Evolutionary conservation across 805 yeast species (phyloP), one percentile per base, ranked within the genome.

Genomic region (Yamadazyma laniorum): DNA sequence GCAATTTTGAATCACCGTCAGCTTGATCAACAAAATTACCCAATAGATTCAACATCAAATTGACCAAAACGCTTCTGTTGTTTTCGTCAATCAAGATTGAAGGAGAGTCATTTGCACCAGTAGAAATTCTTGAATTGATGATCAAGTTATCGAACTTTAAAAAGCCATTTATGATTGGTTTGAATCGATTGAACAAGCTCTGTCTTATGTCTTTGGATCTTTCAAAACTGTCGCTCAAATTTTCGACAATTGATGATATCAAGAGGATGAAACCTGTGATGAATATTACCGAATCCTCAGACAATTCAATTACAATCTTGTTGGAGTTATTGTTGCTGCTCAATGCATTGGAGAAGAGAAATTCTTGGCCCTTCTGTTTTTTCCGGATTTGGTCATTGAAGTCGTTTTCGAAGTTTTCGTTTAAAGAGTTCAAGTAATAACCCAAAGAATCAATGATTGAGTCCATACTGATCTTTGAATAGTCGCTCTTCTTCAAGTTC

Each of bases 211-310:
- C 60, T 11, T 39, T 51, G 0, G 61, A 51, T 29, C 58, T 50
- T 16, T 55, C 59, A 16, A 45, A 45, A 8, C 40, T 37, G 4
- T 55, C 42, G 4, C 55, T 30, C 19, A 62, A 49, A 41, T 67
- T 64, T 27, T 49, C 51, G 6, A 62, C 61, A 9, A 69, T 53
- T 5, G 59, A 50, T 2, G 70, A 58, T 9, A 89, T 64, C 34
- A 93, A 62, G 18, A 85, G 79, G 41, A 88, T 65, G 48, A 85
- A 80, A 0, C 95, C 85, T 0, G 90, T 75, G 5, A 89, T 66
- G 37, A 85, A 79, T 6, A 87, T 72, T 6, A 86, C 63, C 0
- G 90, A 83, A 55, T 89, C 96, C 47, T 87, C 95, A 25, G 85
- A 84, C 22, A 89, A 65, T 35, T 82, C 87, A 8, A 69, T 61